Evolutionary conservation across 2,329 filamentous ascomycete genomes (phyloP).

Genomic region (Corynespora cassiicola): DNA sequence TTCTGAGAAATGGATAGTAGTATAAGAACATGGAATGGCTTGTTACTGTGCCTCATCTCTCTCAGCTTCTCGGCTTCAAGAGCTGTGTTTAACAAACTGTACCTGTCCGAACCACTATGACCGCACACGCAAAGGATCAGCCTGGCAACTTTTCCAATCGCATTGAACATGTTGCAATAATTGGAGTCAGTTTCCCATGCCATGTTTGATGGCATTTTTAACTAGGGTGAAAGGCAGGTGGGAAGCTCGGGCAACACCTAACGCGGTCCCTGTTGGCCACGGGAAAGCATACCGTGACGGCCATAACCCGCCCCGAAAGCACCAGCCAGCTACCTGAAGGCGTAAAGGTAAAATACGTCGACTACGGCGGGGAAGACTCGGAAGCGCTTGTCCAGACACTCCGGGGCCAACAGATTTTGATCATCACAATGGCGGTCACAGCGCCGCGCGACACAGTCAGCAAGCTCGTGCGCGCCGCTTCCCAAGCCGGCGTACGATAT

Average conservation of each 20-base stretch:
- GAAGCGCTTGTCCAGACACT: conserved; percentile 44
- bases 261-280: conserved; percentile 50
- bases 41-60: too few relatives aligned
- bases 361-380: conserved; percentile 57
- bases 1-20: too few relatives aligned
- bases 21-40: too few relatives aligned
- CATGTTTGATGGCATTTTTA: too few relatives aligned
- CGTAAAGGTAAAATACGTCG: conserved; percentile 48
- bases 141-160: conserved; percentile 23
- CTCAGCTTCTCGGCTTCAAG: too few relatives aligned
- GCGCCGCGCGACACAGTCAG: conserved; percentile 34
- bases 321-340: conserved; percentile 49
- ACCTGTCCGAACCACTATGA: too few relatives aligned
- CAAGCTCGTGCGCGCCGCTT: conserved; percentile 43
- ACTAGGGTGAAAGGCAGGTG: too few relatives aligned
- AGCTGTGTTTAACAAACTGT: too few relatives aligned
- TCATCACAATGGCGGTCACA: conserved; percentile 45
- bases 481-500: conserved; percentile 45
- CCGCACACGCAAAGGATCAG: too few relatives aligned
- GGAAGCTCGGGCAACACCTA: too few relatives aligned
- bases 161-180: conserved; percentile 46
- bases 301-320: conserved; percentile 56
- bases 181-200: conserved; percentile 46
- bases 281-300: conserved; percentile 57
- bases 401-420: conserved; percentile 44